phyloP scores from a whole-genome alignment of 1,139 yeast genomes.

The Hanseniaspora gamundiae region DNA sequence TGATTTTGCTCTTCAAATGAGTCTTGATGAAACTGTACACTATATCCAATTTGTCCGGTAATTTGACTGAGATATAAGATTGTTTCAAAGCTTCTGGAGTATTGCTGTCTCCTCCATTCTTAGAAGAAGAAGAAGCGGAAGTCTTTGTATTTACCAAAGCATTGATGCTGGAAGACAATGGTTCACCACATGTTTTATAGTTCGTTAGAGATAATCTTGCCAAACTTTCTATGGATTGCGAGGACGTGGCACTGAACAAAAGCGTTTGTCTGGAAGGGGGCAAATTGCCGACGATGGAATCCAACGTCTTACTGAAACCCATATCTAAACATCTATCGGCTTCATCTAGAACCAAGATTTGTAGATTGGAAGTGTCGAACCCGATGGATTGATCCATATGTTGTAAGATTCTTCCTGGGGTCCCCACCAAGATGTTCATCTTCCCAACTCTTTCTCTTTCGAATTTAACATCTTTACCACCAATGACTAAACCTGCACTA shows the following conservation, averaged over 20 bases:
- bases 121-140: constrained; percentile 15
- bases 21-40: constrained; percentile 85
- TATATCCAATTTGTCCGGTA: constrained; percentile 74
- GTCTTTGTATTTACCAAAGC: constrained; percentile 14
- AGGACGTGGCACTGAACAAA: constrained; percentile 86
- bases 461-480: constrained; percentile 85
- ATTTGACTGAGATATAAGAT: constrained; percentile 56
- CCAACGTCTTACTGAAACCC: constrained; percentile 89
- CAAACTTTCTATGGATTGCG: constrained; percentile 73
- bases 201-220: constrained; percentile 78
- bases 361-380: constrained; percentile 67
- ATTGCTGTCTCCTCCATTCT: constrained; percentile 33
- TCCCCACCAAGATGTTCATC: constrained; percentile 82
- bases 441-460: constrained; percentile 78
- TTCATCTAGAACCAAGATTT: constrained; percentile 80
- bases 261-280: constrained; percentile 84
- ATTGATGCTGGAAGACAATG: constrained; percentile 26
- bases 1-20: constrained; percentile 71
- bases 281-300: constrained; percentile 69
- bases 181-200: constrained; percentile 59
- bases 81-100: constrained; percentile 85
- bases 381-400: constrained; percentile 93
- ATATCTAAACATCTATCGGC: constrained; percentile 94
- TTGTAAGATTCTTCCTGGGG: constrained; percentile 91
- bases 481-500: constrained; percentile 92